Percentiles rank a stretch among this genome's conserved stretches.
Conservation (phyloP, 306 rosid species). For the Trifolium subterraneum region DNA sequence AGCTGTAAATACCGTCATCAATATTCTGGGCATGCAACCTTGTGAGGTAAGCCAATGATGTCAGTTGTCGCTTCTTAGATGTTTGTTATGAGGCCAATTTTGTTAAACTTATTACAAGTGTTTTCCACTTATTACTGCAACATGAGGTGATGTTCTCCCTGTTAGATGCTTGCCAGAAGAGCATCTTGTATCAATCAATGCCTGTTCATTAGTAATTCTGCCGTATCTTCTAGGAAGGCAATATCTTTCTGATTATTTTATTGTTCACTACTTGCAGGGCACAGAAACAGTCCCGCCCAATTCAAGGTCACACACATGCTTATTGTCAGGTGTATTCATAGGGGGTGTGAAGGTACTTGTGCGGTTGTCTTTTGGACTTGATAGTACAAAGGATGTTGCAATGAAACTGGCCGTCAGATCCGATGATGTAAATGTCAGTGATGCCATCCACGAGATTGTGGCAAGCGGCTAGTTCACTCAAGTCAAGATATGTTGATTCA, state of each 20-base stretch:
- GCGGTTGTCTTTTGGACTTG: slow-evolving; percentile 84
- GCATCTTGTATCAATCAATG: neutral
- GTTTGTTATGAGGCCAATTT: slow-evolving; percentile 11
- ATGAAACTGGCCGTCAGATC: slow-evolving; percentile 94
- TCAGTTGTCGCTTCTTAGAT: slow-evolving; percentile 18
- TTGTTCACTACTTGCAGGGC: slow-evolving; percentile 65
- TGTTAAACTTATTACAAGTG: slow-evolving; percentile 27
- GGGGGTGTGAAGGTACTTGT: slow-evolving; percentile 88
- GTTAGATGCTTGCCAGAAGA: slow-evolving; percentile 12
- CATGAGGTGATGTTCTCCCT: slow-evolving; percentile 4
- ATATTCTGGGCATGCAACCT: slow-evolving; percentile 96
- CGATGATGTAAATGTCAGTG: slow-evolving; percentile 73
- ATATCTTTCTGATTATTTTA: slow-evolving; percentile 28
- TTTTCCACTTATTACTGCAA: slow-evolving; percentile 18
- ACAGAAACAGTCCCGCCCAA: slow-evolving; percentile 82
- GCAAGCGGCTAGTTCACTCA: slow-evolving; percentile 75
- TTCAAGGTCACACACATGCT: slow-evolving; percentile 89
- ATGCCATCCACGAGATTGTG: slow-evolving; percentile 88
- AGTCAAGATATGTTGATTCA: slow-evolving; percentile 36
- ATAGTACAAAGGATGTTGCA: slow-evolving; percentile 89
- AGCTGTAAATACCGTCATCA: slow-evolving; percentile 84
- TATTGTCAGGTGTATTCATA: slow-evolving; percentile 81
- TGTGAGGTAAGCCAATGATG: slow-evolving; percentile 75
- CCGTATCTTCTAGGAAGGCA: slow-evolving; percentile 1
- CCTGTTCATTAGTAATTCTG: slow-evolving; percentile 4